Percentiles rank a stretch among this genome's conserved stretches.
Conservation (phyloP, 2,329 filamentous ascomycete species). For the Fusarium luffae region DNA sequence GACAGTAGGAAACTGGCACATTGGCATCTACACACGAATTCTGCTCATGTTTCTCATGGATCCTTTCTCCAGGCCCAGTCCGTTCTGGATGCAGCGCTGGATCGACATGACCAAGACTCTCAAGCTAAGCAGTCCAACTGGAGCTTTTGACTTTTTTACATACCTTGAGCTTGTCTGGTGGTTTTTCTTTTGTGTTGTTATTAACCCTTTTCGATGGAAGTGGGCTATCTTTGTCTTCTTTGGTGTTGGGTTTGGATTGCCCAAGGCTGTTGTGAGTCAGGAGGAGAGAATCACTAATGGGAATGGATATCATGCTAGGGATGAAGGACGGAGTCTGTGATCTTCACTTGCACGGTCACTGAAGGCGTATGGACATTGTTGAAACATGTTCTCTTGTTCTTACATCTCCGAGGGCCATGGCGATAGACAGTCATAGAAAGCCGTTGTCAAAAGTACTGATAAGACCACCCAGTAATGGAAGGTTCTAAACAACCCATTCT, state of each 20-base stretch:
- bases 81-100: slow-evolving; percentile 84
- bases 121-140: slow-evolving; percentile 75
- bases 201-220: slow-evolving; percentile 92
- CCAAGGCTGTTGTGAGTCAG: slow-evolving; percentile 71
- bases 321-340: slow-evolving; percentile 35
- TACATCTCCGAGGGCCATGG: not conserved
- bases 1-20: slow-evolving; percentile 84
- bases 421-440: not conserved
- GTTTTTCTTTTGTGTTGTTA: slow-evolving; percentile 80
- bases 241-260: slow-evolving; percentile 75
- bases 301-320: slow-evolving; percentile 29
- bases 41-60: slow-evolving; percentile 88
- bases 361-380: not conserved
- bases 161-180: slow-evolving; percentile 87
- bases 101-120: slow-evolving; percentile 83
- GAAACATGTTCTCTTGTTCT: not conserved
- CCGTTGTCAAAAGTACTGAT: not conserved
- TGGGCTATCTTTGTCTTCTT: slow-evolving; percentile 87
- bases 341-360: not conserved
- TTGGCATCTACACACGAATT: slow-evolving; percentile 88
- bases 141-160: slow-evolving; percentile 89
- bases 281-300: slow-evolving; percentile 66
- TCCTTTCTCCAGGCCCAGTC: slow-evolving; percentile 76
- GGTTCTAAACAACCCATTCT: not conserved
- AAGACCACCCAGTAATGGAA: not conserved